Base-by-base conservation (phyloP, 495 filamentous ascomycete genomes). In the Penicillium cosmopolitanum region DNA sequence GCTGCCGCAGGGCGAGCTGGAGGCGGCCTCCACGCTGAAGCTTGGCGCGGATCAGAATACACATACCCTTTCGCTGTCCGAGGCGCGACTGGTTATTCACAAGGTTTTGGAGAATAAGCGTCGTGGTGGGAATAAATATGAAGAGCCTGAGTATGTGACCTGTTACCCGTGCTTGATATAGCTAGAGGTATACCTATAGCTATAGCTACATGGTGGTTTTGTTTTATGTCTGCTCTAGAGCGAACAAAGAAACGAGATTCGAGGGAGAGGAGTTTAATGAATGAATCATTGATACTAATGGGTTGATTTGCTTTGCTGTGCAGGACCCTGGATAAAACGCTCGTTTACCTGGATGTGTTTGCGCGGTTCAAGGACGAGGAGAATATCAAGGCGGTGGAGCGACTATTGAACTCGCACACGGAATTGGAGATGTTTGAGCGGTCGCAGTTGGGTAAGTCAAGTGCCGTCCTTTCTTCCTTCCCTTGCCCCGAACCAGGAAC, bases 291-390 rank as follows among this genome's bases (percentile, higher is more conserved):
- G 13, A 65, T 53, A 31, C 57, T 44, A 16, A 25, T 25, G n/a
- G n/a, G n/a, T n/a, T n/a, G 25, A 2, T 52, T 35, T 63, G 50
- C 21, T 51, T 54, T 50, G 18, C 15, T 62, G 7, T 6, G 4
- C 28, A 86, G 82, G 58, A 83, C 81, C 31, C 84, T 97, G 60
- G 85, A 82, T 47, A 93, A 96, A 68, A 98, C 94, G 2, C 79
- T 90, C 51, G 89, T 94, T 60, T 98, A 98, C 74, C 83, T 98
- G 1, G 92, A 96, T 61, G 85, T 89, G 19, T 98, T 98, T 78
- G 89, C 93, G 11, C 89, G 93, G 13, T 97, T 97, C 82, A 96
- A 96, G 79, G 85, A 92, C 60, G 91, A 91, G 70, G 92, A 97
- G 75, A 94, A 91, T 58, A 92, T 96, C 57, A 90, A 96, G 76